These are phyloP conservation scores for Wickerhamiella allomyrinae DNA, from an alignment of 805 yeast genomes.

Conservation along the genomic window DNA sequence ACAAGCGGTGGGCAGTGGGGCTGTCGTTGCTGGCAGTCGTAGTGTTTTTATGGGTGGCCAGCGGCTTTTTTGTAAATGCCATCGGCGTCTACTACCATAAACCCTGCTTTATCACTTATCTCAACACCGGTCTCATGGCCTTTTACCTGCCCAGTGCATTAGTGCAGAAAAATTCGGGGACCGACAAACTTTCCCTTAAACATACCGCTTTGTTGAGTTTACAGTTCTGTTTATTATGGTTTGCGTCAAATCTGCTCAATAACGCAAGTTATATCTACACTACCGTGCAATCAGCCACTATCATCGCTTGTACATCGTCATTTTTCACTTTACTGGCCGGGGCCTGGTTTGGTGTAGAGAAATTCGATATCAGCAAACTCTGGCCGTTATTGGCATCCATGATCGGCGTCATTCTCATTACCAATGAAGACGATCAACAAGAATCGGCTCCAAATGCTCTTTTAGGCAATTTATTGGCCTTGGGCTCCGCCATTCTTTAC, in stretches of 20 bases:
- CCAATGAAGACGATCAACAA: slow-evolving; percentile 31
- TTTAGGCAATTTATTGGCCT: slow-evolving; percentile 66
- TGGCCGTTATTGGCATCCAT: slow-evolving; percentile 59
- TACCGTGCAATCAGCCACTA: slow-evolving; percentile 88
- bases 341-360: slow-evolving; percentile 53
- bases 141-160: slow-evolving; percentile 58
- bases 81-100: slow-evolving; percentile 53
- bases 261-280: slow-evolving; percentile 82
- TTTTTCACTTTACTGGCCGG: slow-evolving; percentile 86
- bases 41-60: slow-evolving; percentile 77
- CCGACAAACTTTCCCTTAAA: slow-evolving; percentile 11
- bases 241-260: slow-evolving; percentile 72
- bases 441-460: slow-evolving; percentile 23
- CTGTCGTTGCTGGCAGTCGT: slow-evolving; percentile 58
- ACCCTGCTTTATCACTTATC: slow-evolving; percentile 84
- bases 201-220: slow-evolving; percentile 66
- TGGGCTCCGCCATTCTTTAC: slow-evolving; percentile 76
- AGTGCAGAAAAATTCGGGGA: not conserved
- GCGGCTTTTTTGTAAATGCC: slow-evolving; percentile 72
- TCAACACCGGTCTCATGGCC: slow-evolving; percentile 75
- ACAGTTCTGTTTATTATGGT: slow-evolving; percentile 83
- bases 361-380: slow-evolving; percentile 47
- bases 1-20: slow-evolving; percentile 57
- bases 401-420: slow-evolving; percentile 66
- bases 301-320: slow-evolving; percentile 79